phyloP scores from a whole-genome alignment of 1,139 yeast species.

The Hemisphaericaspora subhashii region DNA sequence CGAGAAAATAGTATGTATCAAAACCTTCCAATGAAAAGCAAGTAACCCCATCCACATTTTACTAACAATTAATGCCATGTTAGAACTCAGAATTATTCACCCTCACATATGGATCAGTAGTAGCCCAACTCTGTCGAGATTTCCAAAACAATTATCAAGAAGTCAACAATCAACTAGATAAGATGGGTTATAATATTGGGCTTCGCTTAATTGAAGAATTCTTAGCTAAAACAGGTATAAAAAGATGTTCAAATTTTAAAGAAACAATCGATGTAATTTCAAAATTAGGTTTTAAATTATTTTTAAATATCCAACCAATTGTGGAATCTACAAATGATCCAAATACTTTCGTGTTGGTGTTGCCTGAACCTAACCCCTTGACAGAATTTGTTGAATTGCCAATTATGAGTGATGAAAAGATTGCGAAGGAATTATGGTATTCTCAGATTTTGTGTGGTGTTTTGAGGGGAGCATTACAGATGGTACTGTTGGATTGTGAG shows the following conservation, averaged over 20 bases:
- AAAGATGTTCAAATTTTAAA: conserved; percentile 74
- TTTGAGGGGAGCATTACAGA: conserved; percentile 84
- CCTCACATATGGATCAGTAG: conserved; percentile 90
- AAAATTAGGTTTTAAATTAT: conserved; percentile 87
- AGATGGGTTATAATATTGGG: conserved; percentile 97
- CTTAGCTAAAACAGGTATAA: conserved; percentile 79
- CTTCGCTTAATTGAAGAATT: conserved; percentile 89
- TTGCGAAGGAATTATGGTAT: conserved; percentile 82
- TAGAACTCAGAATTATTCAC: conserved; percentile 89
- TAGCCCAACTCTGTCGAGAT: conserved; percentile 89
- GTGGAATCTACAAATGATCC: conserved; percentile 69
- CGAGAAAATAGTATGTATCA: conserved; percentile 70
- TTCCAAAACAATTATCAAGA: conserved; percentile 70
- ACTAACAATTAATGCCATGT: conserved; percentile 14
- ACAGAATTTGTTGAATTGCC: conserved; percentile 96
- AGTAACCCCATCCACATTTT: too few species aligned
- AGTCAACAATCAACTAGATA: conserved; percentile 81
- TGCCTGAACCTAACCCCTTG: conserved; percentile 79
- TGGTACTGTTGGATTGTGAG: conserved; percentile 94
- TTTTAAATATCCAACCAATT: conserved; percentile 76
- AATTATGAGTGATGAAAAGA: conserved; percentile 55
- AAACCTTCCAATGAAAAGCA: too few species aligned
- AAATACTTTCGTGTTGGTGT: conserved; percentile 68
- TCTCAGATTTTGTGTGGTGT: conserved; percentile 90
- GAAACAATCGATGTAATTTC: conserved; percentile 88